phyloP scores from a whole-genome alignment of 257 asterid genomes.

The Rubia yunnanensis region DNA sequence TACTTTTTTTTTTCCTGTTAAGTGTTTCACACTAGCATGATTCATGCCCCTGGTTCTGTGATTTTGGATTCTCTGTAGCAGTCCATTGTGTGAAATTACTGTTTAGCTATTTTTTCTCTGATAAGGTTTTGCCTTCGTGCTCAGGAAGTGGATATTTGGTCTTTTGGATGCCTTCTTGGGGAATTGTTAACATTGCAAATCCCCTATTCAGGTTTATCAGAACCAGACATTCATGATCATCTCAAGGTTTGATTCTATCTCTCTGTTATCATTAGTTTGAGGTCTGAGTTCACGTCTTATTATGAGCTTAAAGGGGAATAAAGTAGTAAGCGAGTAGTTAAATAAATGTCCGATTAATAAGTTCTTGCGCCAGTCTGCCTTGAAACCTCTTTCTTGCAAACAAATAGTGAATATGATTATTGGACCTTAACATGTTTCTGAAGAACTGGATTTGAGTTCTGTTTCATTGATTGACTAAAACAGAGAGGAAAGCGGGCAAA shows the following conservation, averaged over 20 bases:
- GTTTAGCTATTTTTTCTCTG: constrained; percentile 3
- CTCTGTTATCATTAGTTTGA: not conserved
- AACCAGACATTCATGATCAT: constrained; percentile 40
- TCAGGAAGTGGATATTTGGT: constrained; percentile 91
- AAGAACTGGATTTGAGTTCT: not conserved
- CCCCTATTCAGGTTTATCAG: constrained; percentile 54
- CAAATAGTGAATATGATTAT: not conserved
- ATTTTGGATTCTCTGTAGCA: not conserved
- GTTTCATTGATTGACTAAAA: not conserved
- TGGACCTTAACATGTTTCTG: not conserved
- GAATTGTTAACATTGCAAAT: constrained; percentile 66
- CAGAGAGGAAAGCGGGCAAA: constrained; percentile 36
- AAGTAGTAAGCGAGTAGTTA: not conserved
- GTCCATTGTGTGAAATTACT: not conserved
- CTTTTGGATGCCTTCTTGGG: constrained; percentile 78
- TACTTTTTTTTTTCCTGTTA: not conserved
- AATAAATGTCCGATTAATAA: not conserved
- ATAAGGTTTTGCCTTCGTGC: constrained; percentile 7
- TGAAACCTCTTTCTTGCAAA: too few relatives aligned
- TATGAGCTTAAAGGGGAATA: not conserved
- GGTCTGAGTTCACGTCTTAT: not conserved
- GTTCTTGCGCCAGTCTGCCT: not conserved
- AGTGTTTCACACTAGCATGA: not conserved
- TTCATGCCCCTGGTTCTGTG: not conserved
- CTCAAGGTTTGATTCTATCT: constrained; percentile 37